Evolutionary conservation across 169 alveolate genomes (phyloP).

Genomic region (Plasmodium sp.): DNA sequence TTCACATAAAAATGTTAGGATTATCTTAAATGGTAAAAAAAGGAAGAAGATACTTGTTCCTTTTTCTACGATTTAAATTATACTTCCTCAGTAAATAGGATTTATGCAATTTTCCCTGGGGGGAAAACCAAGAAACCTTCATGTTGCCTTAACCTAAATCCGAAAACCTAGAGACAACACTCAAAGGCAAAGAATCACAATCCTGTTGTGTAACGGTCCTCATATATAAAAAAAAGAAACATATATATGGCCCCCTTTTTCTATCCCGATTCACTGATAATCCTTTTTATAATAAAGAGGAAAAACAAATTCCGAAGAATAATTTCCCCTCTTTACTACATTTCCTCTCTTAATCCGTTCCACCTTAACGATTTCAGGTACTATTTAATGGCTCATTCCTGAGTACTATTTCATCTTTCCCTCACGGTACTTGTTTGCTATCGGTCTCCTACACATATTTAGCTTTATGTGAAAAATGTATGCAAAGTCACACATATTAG

Average conservation of each 20-base stretch:
- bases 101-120: neutral
- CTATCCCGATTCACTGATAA: constrained; percentile 24
- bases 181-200: neutral
- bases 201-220: neutral
- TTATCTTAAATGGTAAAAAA: constrained; percentile 10
- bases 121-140: neutral
- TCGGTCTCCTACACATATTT: constrained; percentile 92
- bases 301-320: neutral
- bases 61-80: neutral
- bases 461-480: constrained; percentile 90
- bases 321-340: neutral
- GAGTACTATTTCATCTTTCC: constrained; percentile 95
- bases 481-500: constrained; percentile 77
- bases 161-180: neutral
- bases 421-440: constrained; percentile 95
- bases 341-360: constrained; percentile 4
- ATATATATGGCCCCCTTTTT: neutral
- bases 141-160: neutral
- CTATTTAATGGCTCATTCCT: constrained; percentile 85
- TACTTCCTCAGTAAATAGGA: constrained; percentile 31
- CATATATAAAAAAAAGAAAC: neutral
- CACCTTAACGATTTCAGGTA: constrained; percentile 35
- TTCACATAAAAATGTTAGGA: constrained; percentile 16
- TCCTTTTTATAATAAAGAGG: constrained; percentile 34
- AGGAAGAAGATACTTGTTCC: neutral